A percentile compares a stretch with the other conserved stretches of the same genome.
phyloP scores from a whole-genome alignment of 306 rosid genomes.

The Quillaja saponaria region DNA sequence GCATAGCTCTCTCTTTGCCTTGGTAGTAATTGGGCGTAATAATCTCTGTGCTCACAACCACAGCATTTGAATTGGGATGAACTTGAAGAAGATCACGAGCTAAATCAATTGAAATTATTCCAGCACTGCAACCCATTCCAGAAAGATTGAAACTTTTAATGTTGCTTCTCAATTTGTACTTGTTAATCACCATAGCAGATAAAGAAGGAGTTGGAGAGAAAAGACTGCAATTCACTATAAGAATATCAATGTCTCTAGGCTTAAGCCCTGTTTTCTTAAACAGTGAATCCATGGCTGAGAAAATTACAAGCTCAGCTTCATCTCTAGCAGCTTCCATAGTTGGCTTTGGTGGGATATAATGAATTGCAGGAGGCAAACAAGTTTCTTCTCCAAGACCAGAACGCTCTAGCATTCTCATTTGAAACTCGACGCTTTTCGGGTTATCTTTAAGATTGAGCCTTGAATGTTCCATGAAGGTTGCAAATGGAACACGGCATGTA shows the following conservation, averaged over 20 bases:
- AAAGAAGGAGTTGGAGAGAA: constrained; percentile 91
- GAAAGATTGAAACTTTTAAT: constrained; percentile 83
- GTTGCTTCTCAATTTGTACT: constrained; percentile 79
- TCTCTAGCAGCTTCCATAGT: constrained; percentile 84
- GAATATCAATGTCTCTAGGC: constrained; percentile 81
- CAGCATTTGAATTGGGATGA: constrained; percentile 85
- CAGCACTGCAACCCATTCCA: constrained; percentile 98
- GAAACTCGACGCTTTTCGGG: constrained; percentile 89
- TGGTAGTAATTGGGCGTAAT: constrained; percentile 88
- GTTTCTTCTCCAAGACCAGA: constrained; percentile 91
- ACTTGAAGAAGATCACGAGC: constrained; percentile 95
- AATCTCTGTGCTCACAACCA: constrained; percentile 83
- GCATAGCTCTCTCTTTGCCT: constrained; percentile 95
- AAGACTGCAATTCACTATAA: constrained; percentile 76
- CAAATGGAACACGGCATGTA: constrained; percentile 84
- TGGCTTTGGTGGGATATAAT: constrained; percentile 84
- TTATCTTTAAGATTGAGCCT: constrained; percentile 65
- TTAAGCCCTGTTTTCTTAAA: constrained; percentile 66
- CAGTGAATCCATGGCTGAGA: constrained; percentile 75
- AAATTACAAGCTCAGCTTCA: constrained; percentile 85
- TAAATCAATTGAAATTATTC: constrained; percentile 71
- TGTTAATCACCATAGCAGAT: constrained; percentile 89
- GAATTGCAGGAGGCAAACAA: constrained; percentile 76
- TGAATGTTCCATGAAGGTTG: constrained; percentile 97
- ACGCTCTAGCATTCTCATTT: constrained; percentile 86